Base-by-base conservation (phyloP, 129 eudicot genomes). In the Daucus carota region DNA sequence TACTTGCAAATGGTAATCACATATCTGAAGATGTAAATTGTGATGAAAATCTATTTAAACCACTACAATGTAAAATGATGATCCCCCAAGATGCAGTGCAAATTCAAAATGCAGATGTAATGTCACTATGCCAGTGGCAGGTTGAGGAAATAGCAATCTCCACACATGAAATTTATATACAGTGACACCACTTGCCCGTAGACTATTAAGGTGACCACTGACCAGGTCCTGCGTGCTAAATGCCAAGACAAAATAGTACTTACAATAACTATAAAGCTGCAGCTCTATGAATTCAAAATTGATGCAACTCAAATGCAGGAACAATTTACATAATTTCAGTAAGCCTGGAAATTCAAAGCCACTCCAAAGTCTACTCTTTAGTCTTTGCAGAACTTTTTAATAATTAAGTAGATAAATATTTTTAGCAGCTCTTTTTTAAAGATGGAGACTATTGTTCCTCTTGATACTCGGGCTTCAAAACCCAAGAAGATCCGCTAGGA, bases 401-500 rank as follows among this genome's bases (percentile, higher is more conserved):
- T 66, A 33, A 66, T 15, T 26, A 17, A 63, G 38, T 63, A 28
- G 0, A 60, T 60, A 15, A 31, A 63, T 0, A 13, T 63, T 12
- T 11, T 26, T 0, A 14, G 38, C 0, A 29, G 6, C 28, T 57
- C 13, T 28, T 9, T 28, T 59, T 62, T 12, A 14, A 31, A 29
- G 40, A 36, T 36, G 6, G 6, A 38, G 22, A 48, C 62, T 74
- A 46, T 52, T 80, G 81, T 71, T 87, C 86, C 46, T 87, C 86
- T 45, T 34, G 80, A 80, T 91, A 94, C 73, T 86, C 98, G 0
- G 89, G 89, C 89, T 91, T 94, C 60, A 94, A 74, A 83, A 86
- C 77, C 98, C 98, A 94, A 9, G 74, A 85, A 17, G 97, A 91
- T 31, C 96, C 98, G 38, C 76, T 77, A 0, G 90, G 77, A 68